Conservation (phyloP, 495 filamentous ascomycete genomes). For the Neurospora sublineolata region DNA sequence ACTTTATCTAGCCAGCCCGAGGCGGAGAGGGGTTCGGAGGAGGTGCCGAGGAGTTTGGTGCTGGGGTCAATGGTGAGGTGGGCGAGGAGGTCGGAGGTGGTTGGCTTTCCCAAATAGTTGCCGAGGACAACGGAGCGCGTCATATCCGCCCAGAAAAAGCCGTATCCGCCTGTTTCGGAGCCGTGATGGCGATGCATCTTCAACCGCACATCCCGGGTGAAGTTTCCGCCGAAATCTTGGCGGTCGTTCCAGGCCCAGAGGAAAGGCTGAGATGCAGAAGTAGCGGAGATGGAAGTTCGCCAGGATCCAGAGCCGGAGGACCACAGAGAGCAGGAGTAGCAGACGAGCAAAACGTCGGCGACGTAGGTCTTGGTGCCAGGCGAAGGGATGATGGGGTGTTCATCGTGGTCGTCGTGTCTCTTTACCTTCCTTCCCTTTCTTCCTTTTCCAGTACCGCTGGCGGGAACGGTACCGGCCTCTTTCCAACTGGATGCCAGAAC, state of each 20-base stretch:
- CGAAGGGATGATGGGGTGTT: slow-evolving; percentile 1
- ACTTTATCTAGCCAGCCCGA: slow-evolving; percentile 3
- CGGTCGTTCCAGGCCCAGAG: slow-evolving; percentile 23
- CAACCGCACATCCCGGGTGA: slow-evolving; percentile 6
- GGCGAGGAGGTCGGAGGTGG: not conserved
- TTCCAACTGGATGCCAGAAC: not conserved
- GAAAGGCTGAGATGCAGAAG: slow-evolving; percentile 14
- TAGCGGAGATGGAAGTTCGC: slow-evolving; percentile 1
- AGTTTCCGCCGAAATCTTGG: slow-evolving; percentile 9
- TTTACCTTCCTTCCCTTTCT: not conserved
- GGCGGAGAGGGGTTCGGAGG: slow-evolving; percentile 4
- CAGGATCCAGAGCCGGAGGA: slow-evolving; percentile 3
- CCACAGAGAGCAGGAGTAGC: slow-evolving; percentile 12
- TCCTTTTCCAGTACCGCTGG: not conserved
- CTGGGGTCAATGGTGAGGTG: not conserved
- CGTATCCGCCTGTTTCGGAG: slow-evolving; percentile 8
- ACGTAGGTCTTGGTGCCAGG: slow-evolving; percentile 1
- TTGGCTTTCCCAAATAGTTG: not conserved
- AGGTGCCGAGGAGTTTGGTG: slow-evolving; percentile 1
- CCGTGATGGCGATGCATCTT: slow-evolving; percentile 15
- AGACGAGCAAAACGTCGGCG: slow-evolving; percentile 9
- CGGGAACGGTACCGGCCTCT: not conserved
- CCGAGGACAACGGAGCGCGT: not conserved
- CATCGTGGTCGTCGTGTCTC: slow-evolving; percentile 3
- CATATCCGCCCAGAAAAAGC: slow-evolving; percentile 17